Evolutionary conservation across 129 eudicot species (phyloP).

Genomic region (Smallanthus sonchifolius): DNA sequence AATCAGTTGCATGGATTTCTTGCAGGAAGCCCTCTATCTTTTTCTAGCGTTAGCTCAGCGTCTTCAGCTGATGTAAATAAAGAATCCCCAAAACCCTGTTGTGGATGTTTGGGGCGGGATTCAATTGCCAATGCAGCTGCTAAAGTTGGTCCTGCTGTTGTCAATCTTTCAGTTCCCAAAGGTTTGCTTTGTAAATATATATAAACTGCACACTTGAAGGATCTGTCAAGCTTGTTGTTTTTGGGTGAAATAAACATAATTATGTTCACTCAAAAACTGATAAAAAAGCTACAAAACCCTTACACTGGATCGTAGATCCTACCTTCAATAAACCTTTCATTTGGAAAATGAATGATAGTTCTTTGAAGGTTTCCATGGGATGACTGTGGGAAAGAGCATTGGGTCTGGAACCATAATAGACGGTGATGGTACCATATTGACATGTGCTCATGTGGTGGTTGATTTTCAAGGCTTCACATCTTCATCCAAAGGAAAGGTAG

Average conservation of each 20-base stretch:
- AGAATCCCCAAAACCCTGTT: constrained; percentile 49
- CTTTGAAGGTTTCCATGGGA: constrained; percentile 56
- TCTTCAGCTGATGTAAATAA: constrained; percentile 44
- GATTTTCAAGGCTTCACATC: constrained; percentile 62
- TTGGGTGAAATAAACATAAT: not conserved
- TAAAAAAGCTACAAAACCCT: not conserved
- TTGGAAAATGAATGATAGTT: constrained; percentile 2
- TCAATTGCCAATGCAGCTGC: constrained; percentile 96
- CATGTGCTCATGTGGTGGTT: constrained; percentile 92
- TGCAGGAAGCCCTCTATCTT: constrained; percentile 46
- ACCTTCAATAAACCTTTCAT: not conserved
- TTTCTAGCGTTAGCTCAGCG: constrained; percentile 35
- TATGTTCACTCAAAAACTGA: not conserved
- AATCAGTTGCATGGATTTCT: constrained; percentile 15
- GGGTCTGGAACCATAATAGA: constrained; percentile 93
- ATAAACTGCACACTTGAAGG: not conserved
- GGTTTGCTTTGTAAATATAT: constrained; percentile 36
- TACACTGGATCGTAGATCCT: not conserved
- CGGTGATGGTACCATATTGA: constrained; percentile 78
- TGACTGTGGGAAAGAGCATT: constrained; percentile 67
- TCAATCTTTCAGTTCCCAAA: constrained; percentile 77
- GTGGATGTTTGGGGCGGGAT: constrained; percentile 82
- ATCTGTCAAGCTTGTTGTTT: not conserved
- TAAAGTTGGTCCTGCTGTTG: constrained; percentile 89
- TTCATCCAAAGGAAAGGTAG: constrained; percentile 73